Conservation (phyloP, 208 protist genomes). For the Trypanosoma cruzi region DNA sequence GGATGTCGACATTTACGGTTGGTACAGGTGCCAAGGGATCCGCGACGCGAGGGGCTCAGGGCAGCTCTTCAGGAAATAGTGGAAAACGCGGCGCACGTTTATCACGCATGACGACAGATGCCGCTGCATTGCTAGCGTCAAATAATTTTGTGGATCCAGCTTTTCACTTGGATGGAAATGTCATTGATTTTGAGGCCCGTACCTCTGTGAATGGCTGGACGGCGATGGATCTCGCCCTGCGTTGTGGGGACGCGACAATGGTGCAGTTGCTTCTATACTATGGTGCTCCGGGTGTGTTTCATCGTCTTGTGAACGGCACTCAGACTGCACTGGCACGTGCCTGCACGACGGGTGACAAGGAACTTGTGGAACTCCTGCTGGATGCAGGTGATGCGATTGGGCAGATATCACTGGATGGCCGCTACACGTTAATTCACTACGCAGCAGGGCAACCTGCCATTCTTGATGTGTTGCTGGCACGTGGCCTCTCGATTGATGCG, state of each 20-base stretch:
- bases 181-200: constrained; percentile 40
- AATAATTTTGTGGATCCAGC: background rate
- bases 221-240: constrained; percentile 43
- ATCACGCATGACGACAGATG: background rate
- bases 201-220: constrained; percentile 30
- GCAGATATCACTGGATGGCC: constrained; percentile 72
- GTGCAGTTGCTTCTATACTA: constrained; percentile 66
- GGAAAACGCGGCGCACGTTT: constrained; percentile 3
- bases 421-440: constrained; percentile 90
- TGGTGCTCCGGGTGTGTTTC: constrained; percentile 32
- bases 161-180: constrained; percentile 19
- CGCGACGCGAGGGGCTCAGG: background rate
- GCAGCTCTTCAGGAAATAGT: background rate
- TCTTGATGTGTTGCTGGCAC: constrained; percentile 29
- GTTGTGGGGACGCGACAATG: constrained; percentile 38
- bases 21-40: constrained; percentile 17
- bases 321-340: constrained; percentile 73
- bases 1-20: background rate
- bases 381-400: constrained; percentile 51
- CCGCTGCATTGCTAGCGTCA: background rate
- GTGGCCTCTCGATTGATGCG: constrained; percentile 64
- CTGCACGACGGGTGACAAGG: constrained; percentile 52
- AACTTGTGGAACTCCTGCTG: constrained; percentile 60
- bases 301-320: constrained; percentile 47
- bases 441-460: constrained; percentile 58